Evolutionary conservation across 225 moss, liverwort and hornwort species (phyloP).

Genomic region (Thuidium tamariscinum): DNA sequence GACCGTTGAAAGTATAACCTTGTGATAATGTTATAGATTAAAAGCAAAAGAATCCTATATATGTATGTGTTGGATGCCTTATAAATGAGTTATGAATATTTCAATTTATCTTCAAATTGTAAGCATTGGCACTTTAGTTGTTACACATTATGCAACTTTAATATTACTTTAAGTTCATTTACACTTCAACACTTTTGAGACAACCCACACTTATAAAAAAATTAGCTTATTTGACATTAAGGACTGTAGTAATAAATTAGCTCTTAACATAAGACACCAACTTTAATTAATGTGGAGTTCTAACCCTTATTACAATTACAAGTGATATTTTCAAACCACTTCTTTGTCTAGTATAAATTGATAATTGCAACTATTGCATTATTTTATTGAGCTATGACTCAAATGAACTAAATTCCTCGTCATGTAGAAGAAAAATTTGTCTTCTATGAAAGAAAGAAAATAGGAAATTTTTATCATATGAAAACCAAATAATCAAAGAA

Average conservation of each 20-base stretch:
- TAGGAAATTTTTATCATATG: neutral
- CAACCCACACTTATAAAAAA: neutral
- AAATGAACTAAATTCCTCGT: neutral
- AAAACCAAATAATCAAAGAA: neutral
- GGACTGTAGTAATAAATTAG: neutral
- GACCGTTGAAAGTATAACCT: accelerated
- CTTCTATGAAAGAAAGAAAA: neutral
- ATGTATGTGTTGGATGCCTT: neutral
- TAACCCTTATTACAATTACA: neutral
- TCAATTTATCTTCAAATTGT: neutral
- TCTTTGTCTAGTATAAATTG: no score
- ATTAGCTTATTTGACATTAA: neutral
- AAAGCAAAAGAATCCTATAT: no score
- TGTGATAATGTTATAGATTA: neutral
- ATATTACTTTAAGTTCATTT: neutral
- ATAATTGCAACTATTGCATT: no score
- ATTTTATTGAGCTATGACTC: neutral
- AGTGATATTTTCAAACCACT: neutral
- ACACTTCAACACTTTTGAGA: neutral
- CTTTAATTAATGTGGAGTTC: neutral
- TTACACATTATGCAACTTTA: neutral
- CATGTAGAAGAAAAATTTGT: neutral
- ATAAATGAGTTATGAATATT: neutral
- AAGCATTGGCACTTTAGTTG: neutral
- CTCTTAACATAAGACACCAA: neutral